Evolutionary conservation across 1,284 basidiomycete genomes (phyloP).

Genomic region (Amylostereum areolatum): DNA sequence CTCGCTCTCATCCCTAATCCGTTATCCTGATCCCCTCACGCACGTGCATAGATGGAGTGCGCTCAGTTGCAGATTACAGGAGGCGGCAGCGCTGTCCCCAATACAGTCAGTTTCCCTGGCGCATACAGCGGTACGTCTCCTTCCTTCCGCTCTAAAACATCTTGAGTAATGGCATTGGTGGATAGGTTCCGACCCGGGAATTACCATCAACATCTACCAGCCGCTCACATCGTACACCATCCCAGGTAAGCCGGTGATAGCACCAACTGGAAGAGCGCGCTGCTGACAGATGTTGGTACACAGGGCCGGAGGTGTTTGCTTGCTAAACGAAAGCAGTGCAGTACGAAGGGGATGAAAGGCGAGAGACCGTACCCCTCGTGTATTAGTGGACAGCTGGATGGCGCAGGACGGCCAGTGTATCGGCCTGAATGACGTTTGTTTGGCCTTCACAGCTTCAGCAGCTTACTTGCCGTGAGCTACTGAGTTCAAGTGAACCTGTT

Average conservation of each 20-base stretch:
- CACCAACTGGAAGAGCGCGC: too few species aligned
- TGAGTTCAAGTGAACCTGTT: too few species aligned
- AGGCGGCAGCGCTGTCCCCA: constrained; percentile 26
- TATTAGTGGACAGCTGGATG: too few species aligned
- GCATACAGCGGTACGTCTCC: constrained; percentile 6
- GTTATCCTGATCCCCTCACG: not conserved
- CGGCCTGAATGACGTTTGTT: too few species aligned
- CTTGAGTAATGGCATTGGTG: not conserved
- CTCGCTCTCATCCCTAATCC: not conserved
- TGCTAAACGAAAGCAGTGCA: too few species aligned
- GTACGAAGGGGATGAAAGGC: too few species aligned
- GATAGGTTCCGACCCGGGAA: not conserved
- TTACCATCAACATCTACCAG: constrained; percentile 1
- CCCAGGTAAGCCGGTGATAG: constrained; percentile 25
- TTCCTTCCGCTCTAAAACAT: constrained; percentile 2
- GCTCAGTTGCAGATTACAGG: constrained; percentile 30
- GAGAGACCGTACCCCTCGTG: too few species aligned
- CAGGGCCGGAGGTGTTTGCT: too few species aligned
- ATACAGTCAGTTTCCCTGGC: constrained; percentile 28
- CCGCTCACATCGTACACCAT: constrained; percentile 31
- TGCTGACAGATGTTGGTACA: too few species aligned
- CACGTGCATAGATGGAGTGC: not conserved
- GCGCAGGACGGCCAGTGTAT: too few species aligned
- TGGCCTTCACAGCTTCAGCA: too few species aligned
- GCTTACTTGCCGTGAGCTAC: too few species aligned